Evolutionary conservation across 2,329 filamentous ascomycete species (phyloP), one percentile per base, ranked within the genome.

Genomic region (Arthrinium puccinioides): DNA sequence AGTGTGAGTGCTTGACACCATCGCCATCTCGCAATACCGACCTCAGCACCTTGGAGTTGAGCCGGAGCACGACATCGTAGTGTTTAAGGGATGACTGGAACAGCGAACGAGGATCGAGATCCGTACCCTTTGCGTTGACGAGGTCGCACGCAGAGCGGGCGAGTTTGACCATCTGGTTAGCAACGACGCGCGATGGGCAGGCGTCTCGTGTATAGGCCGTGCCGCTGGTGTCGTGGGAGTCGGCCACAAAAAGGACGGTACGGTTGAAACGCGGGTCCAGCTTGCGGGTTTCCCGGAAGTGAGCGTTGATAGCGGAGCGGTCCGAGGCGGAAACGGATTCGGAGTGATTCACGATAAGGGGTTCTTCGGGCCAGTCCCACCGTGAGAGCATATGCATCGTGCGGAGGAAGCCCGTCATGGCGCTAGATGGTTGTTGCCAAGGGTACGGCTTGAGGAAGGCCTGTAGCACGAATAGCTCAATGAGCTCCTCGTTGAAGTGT

Each of bases 361-460:
- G 84, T 37, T 88, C 82, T 7, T 80, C 70, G 20, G 85, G 78
- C 92, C 92, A 98, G 57, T 97, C 87, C 88, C 92, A 98, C 28
- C 79, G 74, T 2, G 88, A 79, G 11, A 98, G 69, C 57, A 90
- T 84, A 21, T 82, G 67, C 2, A 98, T 67, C 1, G 86, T 85
- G 16, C 89, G 79, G 20, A 94, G 62, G 54, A 98, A 90, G 5
- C 86, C 92, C 0, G 83, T 82, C 49, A 80, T 79, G 9, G 82
- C 70, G 48, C 82, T 90, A 0, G 84, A 83, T 0, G 94, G 90
- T 0, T 74, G 66, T 25, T 74, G 65, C 83, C 87, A 96, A 0
- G 92, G 88, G 47, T 85, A 80, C 0, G 88, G 84, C 33, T 84
- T 77, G 8, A 92, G 66, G 63, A 97, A 98, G 13, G 79, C 77